Evolutionary conservation across 495 filamentous ascomycete species (phyloP), one percentile per base, ranked within the genome.

Genomic region (Paragyromitra xinjiangensis): DNA sequence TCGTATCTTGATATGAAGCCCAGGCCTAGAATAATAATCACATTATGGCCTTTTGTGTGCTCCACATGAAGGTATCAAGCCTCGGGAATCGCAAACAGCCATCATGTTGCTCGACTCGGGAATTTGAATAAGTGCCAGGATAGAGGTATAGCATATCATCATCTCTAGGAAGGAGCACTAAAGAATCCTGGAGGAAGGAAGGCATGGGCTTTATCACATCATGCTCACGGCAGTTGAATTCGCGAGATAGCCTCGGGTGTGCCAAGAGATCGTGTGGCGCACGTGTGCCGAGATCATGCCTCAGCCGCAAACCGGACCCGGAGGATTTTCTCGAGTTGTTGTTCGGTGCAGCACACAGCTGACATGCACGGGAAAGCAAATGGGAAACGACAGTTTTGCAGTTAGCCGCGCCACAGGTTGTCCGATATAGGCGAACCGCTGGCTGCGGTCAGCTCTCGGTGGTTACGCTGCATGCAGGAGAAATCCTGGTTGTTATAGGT

Each of bases 251-350:
- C 73, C 73, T 71, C 40, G 51, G 29, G 24, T 50, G 50, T 19
- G 74, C 74, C 74, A 77, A 77, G 74, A 65, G 50, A 73, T 66
- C 69, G 19, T 12, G 74, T 77, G 73, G 73, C 73, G 67, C 67
- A 55, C 8, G 45, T 5, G 29, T 61, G 40, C 58, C 29, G n/a
- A 63, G 56, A 63, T 63, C 19, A 11, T 56, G 45, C 64, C 72
- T 71, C 66, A 75, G 73, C 73, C 70, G 66, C 66, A 69, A 58
- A 16, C 61, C 69, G 44, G 56, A 71, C 44, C 42, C 69, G 56
- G 69, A 24, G 61, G 48, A n/a, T 45, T 58, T 55, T 39, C 26
- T 65, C 48, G n/a, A 71, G 48, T n/a, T 39, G 55, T 66, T 59
- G 14, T 74, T 71, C 69, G 40, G 45, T 64, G 65, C 58, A 64